These are phyloP conservation scores for Lachancea fermentati DNA, from an alignment of 805 yeast genomes.

Conservation along the genomic window DNA sequence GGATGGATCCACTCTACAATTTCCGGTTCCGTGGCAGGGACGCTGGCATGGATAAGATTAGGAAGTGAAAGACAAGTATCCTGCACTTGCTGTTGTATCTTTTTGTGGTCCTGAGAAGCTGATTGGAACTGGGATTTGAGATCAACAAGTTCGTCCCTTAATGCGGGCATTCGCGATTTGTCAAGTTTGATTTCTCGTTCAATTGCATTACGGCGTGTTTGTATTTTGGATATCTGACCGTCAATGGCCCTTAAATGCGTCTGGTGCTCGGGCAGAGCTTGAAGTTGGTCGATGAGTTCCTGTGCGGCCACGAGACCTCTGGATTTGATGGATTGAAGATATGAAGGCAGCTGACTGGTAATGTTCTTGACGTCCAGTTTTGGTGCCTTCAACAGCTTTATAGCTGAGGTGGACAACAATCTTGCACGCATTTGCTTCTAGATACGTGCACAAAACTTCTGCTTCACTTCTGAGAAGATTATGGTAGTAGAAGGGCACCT, in stretches of 20 bases:
- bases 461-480: too few relatives aligned
- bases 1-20: slow-evolving; percentile 50
- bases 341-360: slow-evolving; percentile 13
- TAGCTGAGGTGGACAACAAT: slow-evolving; percentile 8
- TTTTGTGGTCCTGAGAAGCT: slow-evolving; percentile 13
- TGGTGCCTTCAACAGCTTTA: slow-evolving; percentile 20
- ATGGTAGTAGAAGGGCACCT: too few relatives aligned
- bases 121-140: slow-evolving; percentile 27
- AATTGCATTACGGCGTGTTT: slow-evolving; percentile 25
- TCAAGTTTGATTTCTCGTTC: slow-evolving; percentile 25
- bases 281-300: slow-evolving; percentile 21
- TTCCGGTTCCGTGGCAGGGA: slow-evolving; percentile 37
- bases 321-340: slow-evolving; percentile 22
- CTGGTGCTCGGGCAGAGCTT: slow-evolving; percentile 27
- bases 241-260: slow-evolving; percentile 18
- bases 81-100: slow-evolving; percentile 35
- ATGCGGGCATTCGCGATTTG: slow-evolving; percentile 14
- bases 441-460: not conserved
- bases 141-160: slow-evolving; percentile 15
- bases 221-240: slow-evolving; percentile 24
- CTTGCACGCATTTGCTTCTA: slow-evolving; percentile 7
- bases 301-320: slow-evolving; percentile 26
- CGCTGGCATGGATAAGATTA: slow-evolving; percentile 49
- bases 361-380: slow-evolving; percentile 26
- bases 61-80: slow-evolving; percentile 51